A percentile compares a stretch with the other conserved stretches of the same genome.
phyloP scores from a whole-genome alignment of 2,329 filamentous ascomycete genomes.

The Arthrinium phaeospermum region DNA sequence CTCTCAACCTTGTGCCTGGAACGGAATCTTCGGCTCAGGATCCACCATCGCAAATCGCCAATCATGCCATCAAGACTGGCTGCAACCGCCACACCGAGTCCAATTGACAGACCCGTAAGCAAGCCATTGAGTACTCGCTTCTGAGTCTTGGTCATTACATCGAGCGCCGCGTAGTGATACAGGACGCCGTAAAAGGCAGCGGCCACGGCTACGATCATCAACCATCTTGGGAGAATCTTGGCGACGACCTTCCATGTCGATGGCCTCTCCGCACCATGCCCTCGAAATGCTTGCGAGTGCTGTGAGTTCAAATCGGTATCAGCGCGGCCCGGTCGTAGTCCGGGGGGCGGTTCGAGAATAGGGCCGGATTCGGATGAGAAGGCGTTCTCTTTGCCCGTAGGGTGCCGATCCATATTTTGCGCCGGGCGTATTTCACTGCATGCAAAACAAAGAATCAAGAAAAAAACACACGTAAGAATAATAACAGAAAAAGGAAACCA shows the following conservation, averaged over 20 bases:
- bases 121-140: slow-evolving; percentile 51
- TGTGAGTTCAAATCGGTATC: neutral
- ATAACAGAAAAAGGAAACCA: neutral
- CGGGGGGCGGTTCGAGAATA: neutral
- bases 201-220: slow-evolving; percentile 38
- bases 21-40: slow-evolving; percentile 44
- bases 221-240: slow-evolving; percentile 29
- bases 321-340: neutral
- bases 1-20: slow-evolving; percentile 46
- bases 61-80: slow-evolving; percentile 51
- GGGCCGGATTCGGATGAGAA: neutral
- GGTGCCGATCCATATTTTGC: neutral
- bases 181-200: slow-evolving; percentile 37
- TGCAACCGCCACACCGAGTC: slow-evolving; percentile 48
- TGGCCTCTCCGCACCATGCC: neutral
- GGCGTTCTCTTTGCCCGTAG: neutral
- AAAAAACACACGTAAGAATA: neutral
- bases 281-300: neutral
- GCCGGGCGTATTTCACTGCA: too few species aligned
- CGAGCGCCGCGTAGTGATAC: slow-evolving; percentile 33
- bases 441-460: neutral
- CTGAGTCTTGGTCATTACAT: slow-evolving; percentile 38
- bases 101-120: slow-evolving; percentile 50
- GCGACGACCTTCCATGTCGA: slow-evolving; percentile 6
- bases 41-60: slow-evolving; percentile 52